These are phyloP conservation scores for Xerocomus nothofagi DNA, from an alignment of 1,284 basidiomycete genomes.

Conservation along the genomic window DNA sequence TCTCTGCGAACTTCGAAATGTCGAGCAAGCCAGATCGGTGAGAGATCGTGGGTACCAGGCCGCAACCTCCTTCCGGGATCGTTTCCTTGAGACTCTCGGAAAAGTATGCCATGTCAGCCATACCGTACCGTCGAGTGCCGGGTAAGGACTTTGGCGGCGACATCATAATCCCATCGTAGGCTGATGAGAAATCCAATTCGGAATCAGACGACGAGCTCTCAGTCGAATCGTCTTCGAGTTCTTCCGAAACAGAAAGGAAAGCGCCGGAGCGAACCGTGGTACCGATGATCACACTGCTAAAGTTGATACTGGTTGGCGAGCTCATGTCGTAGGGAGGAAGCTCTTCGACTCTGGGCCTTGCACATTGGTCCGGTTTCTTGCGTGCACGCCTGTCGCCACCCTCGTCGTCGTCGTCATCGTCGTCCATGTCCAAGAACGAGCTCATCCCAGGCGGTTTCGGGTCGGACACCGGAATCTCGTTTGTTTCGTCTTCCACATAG, in stretches of 20 bases:
- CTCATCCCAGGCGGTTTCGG: slow-evolving; percentile 9
- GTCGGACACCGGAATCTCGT: background rate
- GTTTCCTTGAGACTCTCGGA: slow-evolving; percentile 3
- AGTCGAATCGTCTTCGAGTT: background rate
- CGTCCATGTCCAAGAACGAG: slow-evolving; percentile 21
- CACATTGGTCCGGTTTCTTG: background rate
- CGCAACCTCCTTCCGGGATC: background rate
- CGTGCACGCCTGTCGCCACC: background rate
- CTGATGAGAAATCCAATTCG: background rate
- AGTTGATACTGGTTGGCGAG: slow-evolving; percentile 3
- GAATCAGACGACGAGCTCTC: background rate
- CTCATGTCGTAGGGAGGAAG: slow-evolving; percentile 24
- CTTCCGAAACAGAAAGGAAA: slow-evolving; percentile 15
- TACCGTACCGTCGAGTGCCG: slow-evolving; percentile 14
- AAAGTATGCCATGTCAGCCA: slow-evolving; percentile 11
- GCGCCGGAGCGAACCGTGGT: slow-evolving; percentile 7
- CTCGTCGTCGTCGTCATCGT: slow-evolving; percentile 1
- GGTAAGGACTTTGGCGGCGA: background rate
- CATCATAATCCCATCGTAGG: slow-evolving; percentile 3
- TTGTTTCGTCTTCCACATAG: slow-evolving; percentile 25
- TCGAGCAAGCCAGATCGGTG: background rate
- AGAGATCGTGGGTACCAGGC: background rate
- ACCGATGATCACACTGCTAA: slow-evolving; percentile 22
- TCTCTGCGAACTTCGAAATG: background rate
- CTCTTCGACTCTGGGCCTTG: background rate